Conservation (phyloP, 331 rosid genomes). For the Rosa hybrid region DNA sequence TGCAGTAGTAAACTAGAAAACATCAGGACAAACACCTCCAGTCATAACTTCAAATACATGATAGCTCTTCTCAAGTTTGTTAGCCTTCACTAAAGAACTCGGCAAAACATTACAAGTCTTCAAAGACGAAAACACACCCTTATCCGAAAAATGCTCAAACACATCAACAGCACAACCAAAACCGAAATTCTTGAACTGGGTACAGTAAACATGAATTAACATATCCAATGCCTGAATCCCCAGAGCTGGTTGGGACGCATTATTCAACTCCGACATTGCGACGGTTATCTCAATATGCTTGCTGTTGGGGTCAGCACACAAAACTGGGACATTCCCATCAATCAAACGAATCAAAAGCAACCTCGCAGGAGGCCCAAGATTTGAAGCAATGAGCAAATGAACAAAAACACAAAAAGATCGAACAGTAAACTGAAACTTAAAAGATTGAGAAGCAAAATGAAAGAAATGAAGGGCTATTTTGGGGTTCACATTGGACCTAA, state of each 20-base stretch:
- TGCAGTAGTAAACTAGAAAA: constrained; percentile 53
- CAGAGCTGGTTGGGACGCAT: constrained; percentile 4
- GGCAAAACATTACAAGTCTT: constrained; percentile 60
- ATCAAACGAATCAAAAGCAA: constrained; percentile 55
- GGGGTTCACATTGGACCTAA: constrained; percentile 50
- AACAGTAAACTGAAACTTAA: constrained; percentile 54
- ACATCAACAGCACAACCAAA: constrained; percentile 45
- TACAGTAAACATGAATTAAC: constrained; percentile 57
- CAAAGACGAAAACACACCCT: constrained; percentile 46
- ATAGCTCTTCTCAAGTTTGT: constrained; percentile 48
- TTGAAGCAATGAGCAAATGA: constrained; percentile 54
- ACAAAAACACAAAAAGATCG: constrained; percentile 66
- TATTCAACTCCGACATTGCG: constrained; percentile 40
- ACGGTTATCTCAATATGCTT: constrained; percentile 46
- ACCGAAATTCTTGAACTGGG: constrained; percentile 48
- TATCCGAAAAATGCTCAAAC: constrained; percentile 35
- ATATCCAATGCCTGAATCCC: constrained; percentile 57
- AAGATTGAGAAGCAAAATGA: constrained; percentile 46
- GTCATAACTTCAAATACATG: constrained; percentile 48
- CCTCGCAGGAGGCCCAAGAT: constrained; percentile 50
- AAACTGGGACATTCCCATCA: constrained; percentile 45
- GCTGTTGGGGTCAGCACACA: constrained; percentile 16
- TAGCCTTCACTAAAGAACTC: constrained; percentile 55
- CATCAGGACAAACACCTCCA: constrained; percentile 47
- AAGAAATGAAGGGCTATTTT: constrained; percentile 61